phyloP scores from a whole-genome alignment of 331 rosid genomes.

The Arachis monticola region DNA sequence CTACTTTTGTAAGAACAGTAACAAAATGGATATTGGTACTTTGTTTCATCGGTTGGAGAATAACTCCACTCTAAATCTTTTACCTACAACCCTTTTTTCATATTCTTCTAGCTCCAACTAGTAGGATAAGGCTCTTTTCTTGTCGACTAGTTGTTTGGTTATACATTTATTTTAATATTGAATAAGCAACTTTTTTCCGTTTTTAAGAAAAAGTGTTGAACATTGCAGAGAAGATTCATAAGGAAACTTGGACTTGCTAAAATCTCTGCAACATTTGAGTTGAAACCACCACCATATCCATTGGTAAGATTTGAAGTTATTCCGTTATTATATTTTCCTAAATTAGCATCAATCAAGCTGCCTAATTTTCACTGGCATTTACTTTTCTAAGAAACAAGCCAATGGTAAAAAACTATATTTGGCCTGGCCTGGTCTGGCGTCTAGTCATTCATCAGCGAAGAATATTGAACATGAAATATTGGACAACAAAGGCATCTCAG shows the following conservation, averaged over 20 bases:
- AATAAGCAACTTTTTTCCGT: slow-evolving; percentile 7
- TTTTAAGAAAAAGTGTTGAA: slow-evolving; percentile 19
- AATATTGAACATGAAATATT: neutral
- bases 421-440: neutral
- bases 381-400: slow-evolving; percentile 20
- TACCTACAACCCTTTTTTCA: neutral
- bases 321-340: slow-evolving; percentile 7
- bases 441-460: neutral
- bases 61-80: neutral
- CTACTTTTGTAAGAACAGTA: neutral
- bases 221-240: slow-evolving; percentile 43
- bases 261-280: slow-evolving; percentile 46
- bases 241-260: slow-evolving; percentile 27
- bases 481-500: neutral
- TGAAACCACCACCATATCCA: slow-evolving; percentile 55
- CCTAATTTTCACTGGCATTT: neutral
- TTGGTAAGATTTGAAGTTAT: slow-evolving; percentile 44
- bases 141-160: neutral
- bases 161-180: neutral
- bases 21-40: neutral
- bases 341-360: neutral
- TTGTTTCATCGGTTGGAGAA: neutral
- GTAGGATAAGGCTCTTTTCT: neutral
- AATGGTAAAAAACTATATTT: neutral
- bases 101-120: neutral